phyloP scores from a whole-genome alignment of 345 rosid species.

The rapeseed (Brassica napus) region Da-Ae NC_063443.1:17877001-17877500 shows the following conservation, averaged over 20 bases:
- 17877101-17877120: slow-evolving; percentile 79
- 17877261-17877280: slow-evolving; percentile 71
- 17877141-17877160: neutral
- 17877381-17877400: slow-evolving; percentile 54
- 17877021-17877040: slow-evolving; percentile 65
- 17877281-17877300: slow-evolving; percentile 77
- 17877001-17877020: slow-evolving; percentile 60
- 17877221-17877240: slow-evolving; percentile 82
- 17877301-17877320: slow-evolving; percentile 65
- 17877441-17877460: slow-evolving; percentile 57
- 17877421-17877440: slow-evolving; percentile 61
- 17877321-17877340: slow-evolving; percentile 5
- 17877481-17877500: slow-evolving; percentile 51
- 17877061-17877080: slow-evolving; percentile 78
- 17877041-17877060: slow-evolving; percentile 73
- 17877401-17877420: slow-evolving; percentile 71
- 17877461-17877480: slow-evolving; percentile 82
- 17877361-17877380: neutral
- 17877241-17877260: slow-evolving; percentile 77
- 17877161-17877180: neutral
- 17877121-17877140: slow-evolving; percentile 6
- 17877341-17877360: neutral
- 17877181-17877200: slow-evolving; percentile 50
- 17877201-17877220: slow-evolving; percentile 75
- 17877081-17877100: slow-evolving; percentile 81